Base-by-base conservation (phyloP, 768 basidiomycete species). In the Mycena kentingensis region DNA sequence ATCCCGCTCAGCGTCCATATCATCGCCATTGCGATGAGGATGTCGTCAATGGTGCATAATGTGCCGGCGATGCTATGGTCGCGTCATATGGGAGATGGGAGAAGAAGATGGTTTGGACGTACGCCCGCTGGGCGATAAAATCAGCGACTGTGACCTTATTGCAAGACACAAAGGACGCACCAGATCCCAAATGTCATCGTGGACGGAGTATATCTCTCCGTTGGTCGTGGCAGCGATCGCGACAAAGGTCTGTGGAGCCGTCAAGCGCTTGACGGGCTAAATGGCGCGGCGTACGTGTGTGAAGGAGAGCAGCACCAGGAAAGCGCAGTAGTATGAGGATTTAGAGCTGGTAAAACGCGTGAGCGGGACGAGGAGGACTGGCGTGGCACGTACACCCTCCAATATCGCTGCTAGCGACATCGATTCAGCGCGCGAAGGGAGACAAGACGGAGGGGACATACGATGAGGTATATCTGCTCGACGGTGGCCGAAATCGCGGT, bases 1-100 rank as follows among this genome's bases (percentile, higher is more conserved):
- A 57, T 19, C 4, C 50, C 50, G 25, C 41, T 52, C 3, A 57
- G 26, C 4, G 55, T 42, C 55, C 50, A 57, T 15, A 57, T 42
- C 26, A 49, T 45, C 27, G 45, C 51, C 10, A 51, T 18, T 21
- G 51, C 36, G 24, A 57, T 49, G 7, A 52, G 36, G 2, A 46
- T 36, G 22, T 57, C 47, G 22, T 39, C 51, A 2, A 42, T 28
- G 5, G 49, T 37, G 39, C 55, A 57, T 21, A 49, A 10, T 35
- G 29, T 38, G 2, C 39, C 46, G 8, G 51, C 32, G 25, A 49
- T 29, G 7, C 36, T 26, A 18, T 5, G 18, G 24, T 10, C 36
- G 18, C 11, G 36, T 37, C 36, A 37, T n/a, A n/a, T n/a, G n/a
- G n/a, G 36, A 8, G 36, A 19, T 12, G 36, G 11, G 8, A 37